Conservation (phyloP, 345 rosid species). For the Cochlearia excelsa region DNA sequence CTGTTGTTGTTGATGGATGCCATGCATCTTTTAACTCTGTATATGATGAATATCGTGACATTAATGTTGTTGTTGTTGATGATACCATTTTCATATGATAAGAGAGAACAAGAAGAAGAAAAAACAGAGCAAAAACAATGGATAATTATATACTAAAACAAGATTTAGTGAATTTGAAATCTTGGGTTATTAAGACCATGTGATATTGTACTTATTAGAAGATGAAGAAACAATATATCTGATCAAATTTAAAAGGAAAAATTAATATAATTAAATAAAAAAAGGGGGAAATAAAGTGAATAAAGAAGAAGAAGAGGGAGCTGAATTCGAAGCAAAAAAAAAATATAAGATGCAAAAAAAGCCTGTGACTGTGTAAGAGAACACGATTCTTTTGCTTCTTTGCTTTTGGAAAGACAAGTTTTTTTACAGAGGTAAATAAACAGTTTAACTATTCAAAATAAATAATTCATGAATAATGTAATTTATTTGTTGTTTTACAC, state of each 20-base stretch:
- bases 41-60: conserved; percentile 24
- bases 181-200: conserved; percentile 26
- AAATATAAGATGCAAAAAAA: conserved; percentile 19
- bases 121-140: too few species aligned
- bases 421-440: conserved; percentile 1
- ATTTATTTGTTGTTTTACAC: too few species aligned
- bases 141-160: not conserved
- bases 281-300: conserved; percentile 30
- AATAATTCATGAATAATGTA: too few species aligned
- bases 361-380: conserved; percentile 36
- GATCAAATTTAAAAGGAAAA: conserved; percentile 19
- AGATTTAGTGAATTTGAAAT: conserved; percentile 26
- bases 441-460: not conserved
- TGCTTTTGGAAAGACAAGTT: conserved; percentile 37
- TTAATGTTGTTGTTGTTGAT: conserved; percentile 18
- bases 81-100: conserved; percentile 19
- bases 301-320: conserved; percentile 39
- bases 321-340: conserved; percentile 37
- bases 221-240: conserved; percentile 16
- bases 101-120: not conserved
- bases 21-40: conserved; percentile 39
- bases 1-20: conserved; percentile 40
- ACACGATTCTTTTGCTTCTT: conserved; percentile 40
- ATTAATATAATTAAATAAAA: not conserved
- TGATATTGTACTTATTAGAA: conserved; percentile 27